Conservation (phyloP, 202 grass and related monocot genomes). For the Musa balbisiana region DNA sequence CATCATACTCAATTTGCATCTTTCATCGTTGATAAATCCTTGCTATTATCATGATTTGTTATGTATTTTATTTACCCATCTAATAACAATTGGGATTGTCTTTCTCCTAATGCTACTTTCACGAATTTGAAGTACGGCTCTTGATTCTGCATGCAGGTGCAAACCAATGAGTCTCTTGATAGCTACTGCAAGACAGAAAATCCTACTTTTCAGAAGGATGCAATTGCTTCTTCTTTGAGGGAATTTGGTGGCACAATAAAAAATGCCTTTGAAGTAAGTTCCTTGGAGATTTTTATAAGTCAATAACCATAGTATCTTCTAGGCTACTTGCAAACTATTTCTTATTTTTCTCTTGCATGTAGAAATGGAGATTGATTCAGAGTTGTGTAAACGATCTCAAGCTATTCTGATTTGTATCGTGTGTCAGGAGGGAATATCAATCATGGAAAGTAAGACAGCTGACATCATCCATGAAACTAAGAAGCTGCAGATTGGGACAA, state of each 20-base stretch:
- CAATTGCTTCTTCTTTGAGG: conserved; percentile 54
- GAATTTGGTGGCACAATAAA: conserved; percentile 68
- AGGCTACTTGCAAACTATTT: too few relatives aligned
- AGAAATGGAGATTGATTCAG: neutral
- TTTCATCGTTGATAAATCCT: neutral
- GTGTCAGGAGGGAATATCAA: conserved; percentile 36
- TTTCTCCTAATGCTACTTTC: neutral
- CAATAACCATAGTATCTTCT: too few relatives aligned
- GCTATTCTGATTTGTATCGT: neutral
- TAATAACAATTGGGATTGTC: too few relatives aligned
- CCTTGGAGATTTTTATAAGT: conserved; percentile 6
- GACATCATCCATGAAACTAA: conserved; percentile 50
- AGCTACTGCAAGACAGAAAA: conserved; percentile 44
- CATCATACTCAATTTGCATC: conserved; percentile 2
- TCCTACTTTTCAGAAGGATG: conserved; percentile 35
- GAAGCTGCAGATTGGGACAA: conserved; percentile 50
- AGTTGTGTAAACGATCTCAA: neutral
- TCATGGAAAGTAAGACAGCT: conserved; percentile 44
- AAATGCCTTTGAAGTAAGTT: conserved; percentile 54
- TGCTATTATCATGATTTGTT: neutral
- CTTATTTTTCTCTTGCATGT: neutral
- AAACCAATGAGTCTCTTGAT: conserved; percentile 51
- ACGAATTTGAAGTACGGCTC: neutral
- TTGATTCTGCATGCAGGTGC: conserved; percentile 15
- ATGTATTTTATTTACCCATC: neutral